A percentile compares a stretch with the other conserved stretches of the same genome.
phyloP scores from a whole-genome alignment of 192 early-diverging fungal genomes.

The Kickxella alabastrina region DNA sequence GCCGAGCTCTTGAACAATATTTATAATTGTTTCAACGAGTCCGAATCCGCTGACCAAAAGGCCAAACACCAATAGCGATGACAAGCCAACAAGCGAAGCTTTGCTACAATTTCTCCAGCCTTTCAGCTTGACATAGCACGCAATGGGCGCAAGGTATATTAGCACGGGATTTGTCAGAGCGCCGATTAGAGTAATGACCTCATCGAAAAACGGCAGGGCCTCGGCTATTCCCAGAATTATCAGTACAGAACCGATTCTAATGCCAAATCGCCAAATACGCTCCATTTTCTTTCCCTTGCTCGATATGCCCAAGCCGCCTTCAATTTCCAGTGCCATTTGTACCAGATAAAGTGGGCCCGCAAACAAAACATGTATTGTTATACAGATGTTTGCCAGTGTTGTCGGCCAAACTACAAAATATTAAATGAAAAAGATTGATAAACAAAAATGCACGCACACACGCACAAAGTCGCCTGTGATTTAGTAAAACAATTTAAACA shows the following conservation, averaged over 20 bases:
- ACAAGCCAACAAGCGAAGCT: conserved; percentile 9
- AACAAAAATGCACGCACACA: too few relatives aligned
- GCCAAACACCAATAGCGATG: conserved; percentile 52
- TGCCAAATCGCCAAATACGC: conserved; percentile 48
- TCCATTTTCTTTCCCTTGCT: conserved; percentile 50
- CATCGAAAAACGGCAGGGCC: conserved; percentile 69
- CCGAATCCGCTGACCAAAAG: conserved; percentile 59
- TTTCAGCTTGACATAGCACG: conserved; percentile 65
- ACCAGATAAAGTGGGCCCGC: conserved; percentile 70
- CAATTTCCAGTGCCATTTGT: conserved; percentile 59
- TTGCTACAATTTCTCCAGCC: conserved; percentile 54
- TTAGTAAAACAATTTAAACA: too few relatives aligned
- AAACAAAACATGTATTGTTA: conserved; percentile 71
- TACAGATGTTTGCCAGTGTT: conserved; percentile 61
- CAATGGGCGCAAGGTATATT: conserved; percentile 69
- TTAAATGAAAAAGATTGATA: neutral
- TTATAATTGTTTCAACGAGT: conserved; percentile 58
- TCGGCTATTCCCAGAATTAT: conserved; percentile 56
- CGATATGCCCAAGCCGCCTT: conserved; percentile 48
- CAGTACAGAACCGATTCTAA: conserved; percentile 54
- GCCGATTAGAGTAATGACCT: conserved; percentile 69
- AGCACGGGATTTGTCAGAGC: conserved; percentile 65
- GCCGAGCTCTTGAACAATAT: conserved; percentile 45
- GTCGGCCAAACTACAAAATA: conserved; percentile 46
- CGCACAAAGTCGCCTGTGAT: too few relatives aligned